Percentiles rank a stretch among this genome's conserved stretches.
Conservation (phyloP, 495 filamentous ascomycete genomes). For the Entonaema liquescens region DNA sequence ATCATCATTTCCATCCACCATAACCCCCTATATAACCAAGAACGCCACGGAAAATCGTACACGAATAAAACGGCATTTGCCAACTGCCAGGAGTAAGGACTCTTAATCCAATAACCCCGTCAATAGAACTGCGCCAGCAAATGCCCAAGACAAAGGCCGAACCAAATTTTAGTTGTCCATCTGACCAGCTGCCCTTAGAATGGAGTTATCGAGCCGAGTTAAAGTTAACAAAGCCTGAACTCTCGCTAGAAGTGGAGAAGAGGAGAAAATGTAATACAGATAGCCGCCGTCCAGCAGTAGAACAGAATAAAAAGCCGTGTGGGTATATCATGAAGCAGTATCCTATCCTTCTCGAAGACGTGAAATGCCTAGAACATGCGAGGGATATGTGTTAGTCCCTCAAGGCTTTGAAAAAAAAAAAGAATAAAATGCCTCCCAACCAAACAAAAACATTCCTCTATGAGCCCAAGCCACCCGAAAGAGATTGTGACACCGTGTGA, state of each 20-base stretch:
- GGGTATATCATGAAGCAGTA: constrained; percentile 36
- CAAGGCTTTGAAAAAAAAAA: constrained; percentile 17
- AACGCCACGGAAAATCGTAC: constrained; percentile 34
- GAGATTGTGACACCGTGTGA: constrained; percentile 25
- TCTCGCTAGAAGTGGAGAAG: constrained; percentile 14
- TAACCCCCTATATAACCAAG: constrained; percentile 25
- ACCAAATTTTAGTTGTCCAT: constrained; percentile 28
- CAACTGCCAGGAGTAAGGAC: constrained; percentile 19
- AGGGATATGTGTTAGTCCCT: constrained; percentile 15
- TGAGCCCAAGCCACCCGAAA: constrained; percentile 18
- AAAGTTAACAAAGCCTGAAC: background rate
- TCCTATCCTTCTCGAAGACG: constrained; percentile 21
- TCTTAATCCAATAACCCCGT: constrained; percentile 26
- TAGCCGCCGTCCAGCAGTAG: constrained; percentile 36
- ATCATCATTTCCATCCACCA: constrained; percentile 11
- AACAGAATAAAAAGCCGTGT: constrained; percentile 22
- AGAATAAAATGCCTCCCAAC: constrained; percentile 12
- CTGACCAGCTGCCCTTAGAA: constrained; percentile 36
- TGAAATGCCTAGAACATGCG: constrained; percentile 11
- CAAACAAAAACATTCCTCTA: constrained; percentile 19
- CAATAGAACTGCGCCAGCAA: constrained; percentile 34
- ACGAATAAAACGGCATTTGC: constrained; percentile 23
- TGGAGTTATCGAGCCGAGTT: constrained; percentile 2
- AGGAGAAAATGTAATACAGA: constrained; percentile 24
- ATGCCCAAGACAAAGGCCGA: constrained; percentile 28